phyloP scores from a whole-genome alignment of 1,284 basidiomycete species.

The Cryptococcus jaspeensis region DNA sequence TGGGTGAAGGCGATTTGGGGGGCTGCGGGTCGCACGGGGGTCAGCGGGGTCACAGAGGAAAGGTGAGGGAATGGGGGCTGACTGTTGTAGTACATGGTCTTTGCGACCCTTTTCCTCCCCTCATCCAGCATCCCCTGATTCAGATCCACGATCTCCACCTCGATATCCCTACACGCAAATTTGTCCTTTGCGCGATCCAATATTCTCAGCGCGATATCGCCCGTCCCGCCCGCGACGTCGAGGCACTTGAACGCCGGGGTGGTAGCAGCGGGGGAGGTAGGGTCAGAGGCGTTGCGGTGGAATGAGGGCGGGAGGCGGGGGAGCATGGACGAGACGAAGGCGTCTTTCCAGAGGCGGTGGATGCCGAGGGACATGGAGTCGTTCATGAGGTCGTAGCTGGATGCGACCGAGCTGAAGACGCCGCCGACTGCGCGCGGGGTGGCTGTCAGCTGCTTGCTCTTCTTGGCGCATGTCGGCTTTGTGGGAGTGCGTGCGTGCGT shows the following conservation, averaged over 20 bases:
- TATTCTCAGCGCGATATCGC: slow-evolving; percentile 93
- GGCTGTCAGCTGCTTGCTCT: background rate
- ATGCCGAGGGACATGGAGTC: slow-evolving; percentile 96
- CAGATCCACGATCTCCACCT: slow-evolving; percentile 90
- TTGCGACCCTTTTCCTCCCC: slow-evolving; percentile 84
- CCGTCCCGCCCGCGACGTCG: slow-evolving; percentile 96
- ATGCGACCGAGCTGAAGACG: slow-evolving; percentile 95
- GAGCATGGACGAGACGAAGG: slow-evolving; percentile 75
- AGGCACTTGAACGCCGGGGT: slow-evolving; percentile 66
- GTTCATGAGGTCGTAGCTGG: slow-evolving; percentile 98
- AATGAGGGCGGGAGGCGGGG: slow-evolving; percentile 57
- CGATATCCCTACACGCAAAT: slow-evolving; percentile 82
- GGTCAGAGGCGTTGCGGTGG: slow-evolving; percentile 31
- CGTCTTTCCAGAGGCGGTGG: slow-evolving; percentile 96
- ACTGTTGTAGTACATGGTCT: slow-evolving; percentile 97
- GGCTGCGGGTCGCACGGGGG: slow-evolving; percentile 56
- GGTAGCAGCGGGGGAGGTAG: slow-evolving; percentile 10
- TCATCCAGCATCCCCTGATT: slow-evolving; percentile 94
- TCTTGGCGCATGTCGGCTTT: too few relatives aligned
- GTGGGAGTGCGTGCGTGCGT: too few relatives aligned
- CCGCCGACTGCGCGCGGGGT: slow-evolving; percentile 61
- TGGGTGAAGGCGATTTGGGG: slow-evolving; percentile 91
- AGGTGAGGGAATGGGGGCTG: slow-evolving; percentile 50
- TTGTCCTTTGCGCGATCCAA: slow-evolving; percentile 87
- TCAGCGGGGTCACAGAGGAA: background rate